Percentiles rank a stretch among this genome's conserved stretches.
These are phyloP conservation scores for Ciborinia camelliae DNA, from an alignment of 2,329 filamentous ascomycete genomes.

Conservation along the genomic window DNA sequence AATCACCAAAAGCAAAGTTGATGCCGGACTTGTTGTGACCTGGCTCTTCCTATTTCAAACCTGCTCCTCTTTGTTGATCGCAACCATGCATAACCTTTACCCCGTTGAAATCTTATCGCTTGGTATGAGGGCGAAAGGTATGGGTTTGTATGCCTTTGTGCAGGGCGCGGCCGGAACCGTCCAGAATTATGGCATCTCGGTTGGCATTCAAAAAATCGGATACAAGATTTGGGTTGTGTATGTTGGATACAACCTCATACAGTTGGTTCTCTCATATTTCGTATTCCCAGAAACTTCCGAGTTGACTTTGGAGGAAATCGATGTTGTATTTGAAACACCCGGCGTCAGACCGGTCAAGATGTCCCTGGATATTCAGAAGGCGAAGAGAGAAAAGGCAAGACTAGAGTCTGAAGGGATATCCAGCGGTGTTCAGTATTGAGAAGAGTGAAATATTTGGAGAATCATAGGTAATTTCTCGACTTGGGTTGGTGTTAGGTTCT, in stretches of 20 bases:
- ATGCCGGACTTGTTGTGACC: slow-evolving; percentile 44
- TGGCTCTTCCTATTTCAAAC: slow-evolving; percentile 50
- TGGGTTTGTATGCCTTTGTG: slow-evolving; percentile 34
- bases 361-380: slow-evolving; percentile 42
- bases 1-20: slow-evolving; percentile 28
- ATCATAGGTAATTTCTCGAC: too few relatives aligned
- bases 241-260: slow-evolving; percentile 48
- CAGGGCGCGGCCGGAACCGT: slow-evolving; percentile 34
- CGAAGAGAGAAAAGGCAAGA: slow-evolving; percentile 38
- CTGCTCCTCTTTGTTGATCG: slow-evolving; percentile 45
- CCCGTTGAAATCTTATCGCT: slow-evolving; percentile 39
- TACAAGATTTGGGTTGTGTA: slow-evolving; percentile 53
- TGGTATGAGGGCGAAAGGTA: slow-evolving; percentile 41
- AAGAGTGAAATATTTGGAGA: too few relatives aligned
- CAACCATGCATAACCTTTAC: slow-evolving; percentile 40
- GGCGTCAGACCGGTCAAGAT: slow-evolving; percentile 45
- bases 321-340: slow-evolving; percentile 55
- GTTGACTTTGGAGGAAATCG: slow-evolving; percentile 68
- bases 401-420: not conserved
- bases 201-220: slow-evolving; percentile 46
- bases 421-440: not conserved
- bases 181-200: slow-evolving; percentile 44
- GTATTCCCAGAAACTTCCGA: slow-evolving; percentile 71
- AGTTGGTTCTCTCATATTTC: slow-evolving; percentile 49
- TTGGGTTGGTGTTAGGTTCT: not conserved